These are phyloP conservation scores for Suillus alpinus DNA, from an alignment of 768 basidiomycete genomes.

Conservation along the genomic window DNA sequence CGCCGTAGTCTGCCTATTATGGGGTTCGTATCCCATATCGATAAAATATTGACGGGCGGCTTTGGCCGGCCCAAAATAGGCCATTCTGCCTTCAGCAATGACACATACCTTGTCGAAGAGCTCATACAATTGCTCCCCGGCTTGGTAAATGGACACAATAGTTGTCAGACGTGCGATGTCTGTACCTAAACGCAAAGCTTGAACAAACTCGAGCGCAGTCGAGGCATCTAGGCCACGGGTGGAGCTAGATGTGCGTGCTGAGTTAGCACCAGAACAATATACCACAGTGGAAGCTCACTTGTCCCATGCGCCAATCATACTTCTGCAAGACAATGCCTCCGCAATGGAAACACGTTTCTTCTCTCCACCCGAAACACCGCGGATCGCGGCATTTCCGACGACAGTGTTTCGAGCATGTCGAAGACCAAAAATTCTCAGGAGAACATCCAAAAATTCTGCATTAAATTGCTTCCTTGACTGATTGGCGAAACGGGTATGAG, in stretches of 20 bases:
- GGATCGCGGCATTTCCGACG: constrained; percentile 74
- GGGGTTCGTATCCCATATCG: constrained; percentile 51
- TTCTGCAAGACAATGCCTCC: constrained; percentile 63
- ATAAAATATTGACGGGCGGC: constrained; percentile 56
- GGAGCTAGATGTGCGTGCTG: constrained; percentile 39
- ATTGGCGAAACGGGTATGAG: constrained; percentile 23
- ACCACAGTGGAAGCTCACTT: constrained; percentile 43
- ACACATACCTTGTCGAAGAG: constrained; percentile 71
- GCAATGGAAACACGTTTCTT: constrained; percentile 81
- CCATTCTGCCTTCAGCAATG: constrained; percentile 52
- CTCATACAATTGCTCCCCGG: constrained; percentile 62
- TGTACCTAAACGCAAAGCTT: constrained; percentile 60
- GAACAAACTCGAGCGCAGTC: constrained; percentile 72
- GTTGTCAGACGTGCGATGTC: constrained; percentile 55
- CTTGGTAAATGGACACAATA: constrained; percentile 85
- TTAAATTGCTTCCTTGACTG: constrained; percentile 28
- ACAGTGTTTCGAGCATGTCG: constrained; percentile 67
- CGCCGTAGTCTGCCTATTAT: constrained; percentile 55
- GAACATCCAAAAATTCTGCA: constrained; percentile 38
- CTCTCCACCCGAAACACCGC: constrained; percentile 76
- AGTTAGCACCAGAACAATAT: neutral
- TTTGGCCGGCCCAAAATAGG: constrained; percentile 54
- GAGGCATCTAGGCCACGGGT: constrained; percentile 65
- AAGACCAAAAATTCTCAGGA: constrained; percentile 73
- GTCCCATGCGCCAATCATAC: constrained; percentile 71